phyloP scores from a whole-genome alignment of 352 stramenopile genomes.

The Pythium sukuiense region DNA sequence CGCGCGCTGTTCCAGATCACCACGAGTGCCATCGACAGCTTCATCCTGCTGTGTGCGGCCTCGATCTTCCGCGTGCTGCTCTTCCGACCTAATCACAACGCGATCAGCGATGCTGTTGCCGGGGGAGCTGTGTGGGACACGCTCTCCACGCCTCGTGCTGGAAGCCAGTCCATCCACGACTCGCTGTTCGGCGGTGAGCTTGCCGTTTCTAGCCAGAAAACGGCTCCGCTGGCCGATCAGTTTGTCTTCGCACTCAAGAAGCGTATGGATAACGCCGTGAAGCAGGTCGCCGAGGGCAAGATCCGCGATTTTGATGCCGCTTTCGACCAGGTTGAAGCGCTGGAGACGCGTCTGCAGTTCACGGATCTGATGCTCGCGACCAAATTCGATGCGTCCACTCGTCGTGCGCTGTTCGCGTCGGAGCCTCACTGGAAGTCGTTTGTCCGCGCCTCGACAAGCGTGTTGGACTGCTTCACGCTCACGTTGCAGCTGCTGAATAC shows the following conservation, averaged over 20 bases:
- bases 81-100: conserved; percentile 28
- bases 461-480: conserved; percentile 34
- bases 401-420: conserved; percentile 19
- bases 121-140: conserved; percentile 24
- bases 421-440: conserved; percentile 26
- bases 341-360: conserved; percentile 32
- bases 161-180: conserved; percentile 19
- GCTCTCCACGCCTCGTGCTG: conserved; percentile 15
- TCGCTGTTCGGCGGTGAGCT: conserved; percentile 23
- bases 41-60: conserved; percentile 23
- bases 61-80: conserved; percentile 35
- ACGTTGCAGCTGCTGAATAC: conserved; percentile 31
- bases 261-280: conserved; percentile 26
- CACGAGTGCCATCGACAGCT: conserved; percentile 29
- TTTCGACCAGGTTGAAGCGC: conserved; percentile 27
- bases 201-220: conserved; percentile 16
- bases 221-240: conserved; percentile 26
- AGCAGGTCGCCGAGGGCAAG: conserved; percentile 20
- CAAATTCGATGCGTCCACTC: conserved; percentile 25
- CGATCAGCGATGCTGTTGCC: conserved; percentile 16
- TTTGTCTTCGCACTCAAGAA: conserved; percentile 28
- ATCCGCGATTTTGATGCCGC: conserved; percentile 13
- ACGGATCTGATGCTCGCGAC: conserved; percentile 24
- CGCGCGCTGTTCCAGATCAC: conserved; percentile 32
- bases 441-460: conserved; percentile 23